Evolutionary conservation across 202 grass and related monocot genomes (phyloP).

Genomic region (Musa balbisiana): DNA sequence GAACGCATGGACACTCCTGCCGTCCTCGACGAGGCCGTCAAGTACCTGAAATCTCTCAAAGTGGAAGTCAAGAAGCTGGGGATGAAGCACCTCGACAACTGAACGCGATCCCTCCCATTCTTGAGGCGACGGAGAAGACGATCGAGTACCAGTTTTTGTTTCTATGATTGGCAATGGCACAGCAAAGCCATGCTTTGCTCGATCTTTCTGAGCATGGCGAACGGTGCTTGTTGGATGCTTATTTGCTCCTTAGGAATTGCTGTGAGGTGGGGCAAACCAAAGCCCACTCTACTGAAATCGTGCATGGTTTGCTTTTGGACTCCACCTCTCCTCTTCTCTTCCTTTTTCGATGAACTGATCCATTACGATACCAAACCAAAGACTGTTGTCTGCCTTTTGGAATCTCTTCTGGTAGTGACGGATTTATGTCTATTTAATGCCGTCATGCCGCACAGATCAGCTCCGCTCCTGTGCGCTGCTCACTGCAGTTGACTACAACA

Average conservation of each 20-base stretch:
- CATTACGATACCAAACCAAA: no score
- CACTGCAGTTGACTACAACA: no score
- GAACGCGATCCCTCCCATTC: neutral
- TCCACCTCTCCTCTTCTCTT: neutral
- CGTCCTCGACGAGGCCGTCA: conserved; percentile 69
- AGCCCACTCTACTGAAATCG: neutral
- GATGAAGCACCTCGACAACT: conserved; percentile 48
- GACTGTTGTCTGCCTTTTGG: no score
- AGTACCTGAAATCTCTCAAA: conserved; percentile 90
- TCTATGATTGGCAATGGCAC: neutral
- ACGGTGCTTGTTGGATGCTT: neutral
- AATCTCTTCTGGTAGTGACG: no score
- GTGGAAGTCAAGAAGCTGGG: conserved; percentile 93
- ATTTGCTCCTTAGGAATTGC: neutral
- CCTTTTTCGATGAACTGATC: no score
- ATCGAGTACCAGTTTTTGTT: no score
- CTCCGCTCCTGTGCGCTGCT: no score
- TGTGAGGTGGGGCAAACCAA: neutral
- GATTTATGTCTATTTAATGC: no score
- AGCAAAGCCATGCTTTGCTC: neutral
- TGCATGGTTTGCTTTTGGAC: neutral
- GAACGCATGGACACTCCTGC: conserved; percentile 80
- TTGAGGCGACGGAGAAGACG: no score
- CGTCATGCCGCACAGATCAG: no score
- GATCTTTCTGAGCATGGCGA: neutral